A percentile compares a stretch with the other conserved stretches of the same genome.
Evolutionary conservation across 352 stramenopile species (phyloP).

Genomic region (Globisporangium radiosum): DNA sequence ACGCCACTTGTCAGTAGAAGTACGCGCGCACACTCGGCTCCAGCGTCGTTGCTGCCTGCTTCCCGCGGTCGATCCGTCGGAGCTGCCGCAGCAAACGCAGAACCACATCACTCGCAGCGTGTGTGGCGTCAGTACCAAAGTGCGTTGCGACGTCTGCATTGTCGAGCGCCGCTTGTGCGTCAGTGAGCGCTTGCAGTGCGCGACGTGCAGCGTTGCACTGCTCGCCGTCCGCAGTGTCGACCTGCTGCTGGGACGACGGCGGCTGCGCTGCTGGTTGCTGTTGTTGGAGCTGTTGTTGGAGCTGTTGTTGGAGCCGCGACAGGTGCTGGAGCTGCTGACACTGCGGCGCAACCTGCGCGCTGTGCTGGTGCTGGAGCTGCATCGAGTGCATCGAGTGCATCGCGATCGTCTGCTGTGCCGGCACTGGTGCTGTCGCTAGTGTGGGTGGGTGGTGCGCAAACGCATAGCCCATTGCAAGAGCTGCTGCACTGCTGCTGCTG

Average conservation of each 20-base stretch:
- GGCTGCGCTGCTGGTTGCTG: constrained; percentile 5
- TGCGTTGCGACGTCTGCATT: constrained; percentile 24
- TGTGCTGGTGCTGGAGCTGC: background rate
- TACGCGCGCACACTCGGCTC: constrained; percentile 21
- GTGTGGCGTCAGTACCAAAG: constrained; percentile 24
- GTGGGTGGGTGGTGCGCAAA: background rate
- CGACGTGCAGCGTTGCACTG: constrained; percentile 25
- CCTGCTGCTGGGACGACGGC: background rate
- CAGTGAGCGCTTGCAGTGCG: constrained; percentile 24
- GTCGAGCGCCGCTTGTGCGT: constrained; percentile 35
- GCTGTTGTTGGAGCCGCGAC: constrained; percentile 6
- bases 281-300: constrained; percentile 12
- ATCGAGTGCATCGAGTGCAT: background rate
- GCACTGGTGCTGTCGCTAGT: too few relatives aligned
- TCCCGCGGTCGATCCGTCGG: constrained; percentile 32
- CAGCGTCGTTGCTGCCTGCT: constrained; percentile 24
- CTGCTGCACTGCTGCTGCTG: background rate
- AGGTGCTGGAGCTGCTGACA: constrained; percentile 2
- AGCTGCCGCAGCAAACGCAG: constrained; percentile 22
- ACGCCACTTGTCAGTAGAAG: constrained; percentile 22
- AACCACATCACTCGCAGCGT: constrained; percentile 18
- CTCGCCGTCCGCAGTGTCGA: constrained; percentile 8
- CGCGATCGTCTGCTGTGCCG: background rate
- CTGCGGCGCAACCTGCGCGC: background rate
- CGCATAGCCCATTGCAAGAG: too few relatives aligned